phyloP scores from a whole-genome alignment of 495 filamentous ascomycete species.

The Hypomontagnella monticulosa region DNA sequence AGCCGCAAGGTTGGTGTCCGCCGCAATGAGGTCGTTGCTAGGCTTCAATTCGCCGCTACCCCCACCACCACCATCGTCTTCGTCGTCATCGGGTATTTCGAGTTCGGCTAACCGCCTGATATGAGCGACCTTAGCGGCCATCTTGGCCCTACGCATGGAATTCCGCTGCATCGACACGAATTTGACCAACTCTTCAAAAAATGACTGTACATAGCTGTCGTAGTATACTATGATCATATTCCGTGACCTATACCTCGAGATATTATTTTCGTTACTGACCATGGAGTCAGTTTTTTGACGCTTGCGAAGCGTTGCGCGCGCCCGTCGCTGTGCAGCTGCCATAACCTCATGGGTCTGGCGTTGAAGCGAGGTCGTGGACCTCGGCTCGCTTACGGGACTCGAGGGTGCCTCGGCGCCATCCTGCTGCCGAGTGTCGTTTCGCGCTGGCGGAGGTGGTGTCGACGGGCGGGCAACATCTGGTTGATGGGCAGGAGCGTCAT shows the following conservation, averaged over 20 bases:
- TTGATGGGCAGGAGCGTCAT: slow-evolving; percentile 51
- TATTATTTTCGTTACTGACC: slow-evolving; percentile 59
- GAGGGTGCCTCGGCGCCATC: slow-evolving; percentile 46
- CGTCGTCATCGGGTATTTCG: slow-evolving; percentile 58
- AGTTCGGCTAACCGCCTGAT: slow-evolving; percentile 64
- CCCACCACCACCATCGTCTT: slow-evolving; percentile 45
- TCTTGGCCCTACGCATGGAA: slow-evolving; percentile 82
- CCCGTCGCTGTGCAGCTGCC: slow-evolving; percentile 55
- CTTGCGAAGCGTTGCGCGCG: slow-evolving; percentile 57
- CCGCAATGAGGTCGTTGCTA: slow-evolving; percentile 33
- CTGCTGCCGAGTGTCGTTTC: slow-evolving; percentile 28
- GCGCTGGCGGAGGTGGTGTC: slow-evolving; percentile 31
- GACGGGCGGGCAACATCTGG: slow-evolving; percentile 27
- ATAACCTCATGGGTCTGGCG: slow-evolving; percentile 55
- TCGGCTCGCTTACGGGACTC: slow-evolving; percentile 39
- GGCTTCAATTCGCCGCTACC: slow-evolving; percentile 37
- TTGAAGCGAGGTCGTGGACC: slow-evolving; percentile 59
- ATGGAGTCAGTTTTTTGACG: slow-evolving; percentile 69
- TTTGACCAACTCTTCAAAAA: slow-evolving; percentile 82
- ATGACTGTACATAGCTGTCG: slow-evolving; percentile 82
- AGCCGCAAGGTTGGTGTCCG: slow-evolving; percentile 7
- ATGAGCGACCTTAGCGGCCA: slow-evolving; percentile 68
- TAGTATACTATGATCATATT: slow-evolving; percentile 90
- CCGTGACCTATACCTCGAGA: slow-evolving; percentile 71
- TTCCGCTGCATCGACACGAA: slow-evolving; percentile 83